phyloP scores from a whole-genome alignment of 805 yeast genomes.

The Kodamaea kaohsiungensis region DNA sequence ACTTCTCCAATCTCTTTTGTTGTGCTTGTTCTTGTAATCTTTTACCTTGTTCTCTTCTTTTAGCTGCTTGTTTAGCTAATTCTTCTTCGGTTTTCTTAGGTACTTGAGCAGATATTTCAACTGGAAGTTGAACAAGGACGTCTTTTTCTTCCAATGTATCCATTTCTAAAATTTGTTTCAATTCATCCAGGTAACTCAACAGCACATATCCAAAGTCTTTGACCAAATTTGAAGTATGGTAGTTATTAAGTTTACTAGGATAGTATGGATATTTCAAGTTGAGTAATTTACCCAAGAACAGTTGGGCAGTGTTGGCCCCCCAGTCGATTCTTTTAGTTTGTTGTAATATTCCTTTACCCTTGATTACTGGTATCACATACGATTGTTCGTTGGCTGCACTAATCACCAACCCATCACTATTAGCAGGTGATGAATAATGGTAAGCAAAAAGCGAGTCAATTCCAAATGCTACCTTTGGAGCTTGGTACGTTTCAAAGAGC shows the following conservation, averaged over 20 bases:
- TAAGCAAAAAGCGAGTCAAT: conserved; percentile 81
- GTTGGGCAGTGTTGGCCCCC: conserved; percentile 81
- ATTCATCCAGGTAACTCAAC: conserved; percentile 62
- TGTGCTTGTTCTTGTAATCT: conserved; percentile 93
- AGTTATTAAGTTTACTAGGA: conserved; percentile 67
- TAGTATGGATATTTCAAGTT: conserved; percentile 88
- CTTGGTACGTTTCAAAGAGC: conserved; percentile 79
- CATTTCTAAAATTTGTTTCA: conserved; percentile 56
- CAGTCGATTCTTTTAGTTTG: conserved; percentile 82
- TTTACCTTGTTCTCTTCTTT: conserved; percentile 81
- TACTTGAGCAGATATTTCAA: conserved; percentile 57
- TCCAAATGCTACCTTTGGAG: conserved; percentile 76
- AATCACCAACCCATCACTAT: conserved; percentile 66
- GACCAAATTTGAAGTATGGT: conserved; percentile 67
- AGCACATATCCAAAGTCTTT: conserved; percentile 81
- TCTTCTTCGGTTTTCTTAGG: conserved; percentile 83
- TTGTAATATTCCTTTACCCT: conserved; percentile 64
- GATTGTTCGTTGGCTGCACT: conserved; percentile 84
- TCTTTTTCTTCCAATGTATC: conserved; percentile 69
- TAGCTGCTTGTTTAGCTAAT: conserved; percentile 69
- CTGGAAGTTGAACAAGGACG: conserved; percentile 78
- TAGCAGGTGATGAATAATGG: conserved; percentile 53
- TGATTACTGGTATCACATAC: conserved; percentile 75
- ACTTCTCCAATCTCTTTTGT: conserved; percentile 75
- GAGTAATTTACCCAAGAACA: conserved; percentile 61